A percentile compares a stretch with the other conserved stretches of the same genome.
These are phyloP conservation scores for Aspergillus diversus DNA, from an alignment of 495 filamentous ascomycete species.

Conservation along the genomic window DNA sequence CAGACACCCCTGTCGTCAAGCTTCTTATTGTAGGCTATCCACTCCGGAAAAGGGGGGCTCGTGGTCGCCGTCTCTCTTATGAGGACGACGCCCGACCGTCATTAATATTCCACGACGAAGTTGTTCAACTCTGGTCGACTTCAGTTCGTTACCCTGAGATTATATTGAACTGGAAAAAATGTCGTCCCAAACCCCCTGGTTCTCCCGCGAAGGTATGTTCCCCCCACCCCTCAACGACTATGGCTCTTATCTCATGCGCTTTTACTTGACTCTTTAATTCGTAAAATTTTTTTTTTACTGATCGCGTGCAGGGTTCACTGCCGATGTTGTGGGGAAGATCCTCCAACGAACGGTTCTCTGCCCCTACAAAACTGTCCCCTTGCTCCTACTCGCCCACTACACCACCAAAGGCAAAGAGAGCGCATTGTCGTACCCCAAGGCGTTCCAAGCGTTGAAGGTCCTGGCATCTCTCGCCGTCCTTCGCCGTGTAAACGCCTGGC, in stretches of 20 bases:
- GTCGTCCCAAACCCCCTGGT: slow-evolving; percentile 31
- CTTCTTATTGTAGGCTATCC: neutral
- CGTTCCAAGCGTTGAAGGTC: slow-evolving; percentile 30
- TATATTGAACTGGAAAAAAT: slow-evolving; percentile 16
- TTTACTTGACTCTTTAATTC: no score
- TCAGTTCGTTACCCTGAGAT: neutral
- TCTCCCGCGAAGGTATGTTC: slow-evolving; percentile 38
- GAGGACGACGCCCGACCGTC: neutral
- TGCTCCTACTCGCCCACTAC: slow-evolving; percentile 61
- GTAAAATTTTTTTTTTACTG: neutral
- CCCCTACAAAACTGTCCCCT: slow-evolving; percentile 58
- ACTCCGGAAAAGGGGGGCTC: slow-evolving; percentile 3
- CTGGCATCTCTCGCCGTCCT: slow-evolving; percentile 47
- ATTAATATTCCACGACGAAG: neutral
- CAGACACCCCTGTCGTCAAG: neutral
- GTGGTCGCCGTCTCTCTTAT: slow-evolving; percentile 10
- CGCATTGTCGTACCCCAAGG: slow-evolving; percentile 48
- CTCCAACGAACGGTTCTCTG: slow-evolving; percentile 61
- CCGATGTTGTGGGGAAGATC: slow-evolving; percentile 58
- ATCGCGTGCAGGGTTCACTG: slow-evolving; percentile 58
- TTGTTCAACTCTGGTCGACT: slow-evolving; percentile 4
- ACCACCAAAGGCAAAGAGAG: slow-evolving; percentile 59
- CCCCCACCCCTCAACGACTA: neutral
- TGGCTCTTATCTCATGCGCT: no score
- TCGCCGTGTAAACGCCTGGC: slow-evolving; percentile 48